Conservation (phyloP, 129 eudicot genomes). For the Glebionis coronaria region DNA sequence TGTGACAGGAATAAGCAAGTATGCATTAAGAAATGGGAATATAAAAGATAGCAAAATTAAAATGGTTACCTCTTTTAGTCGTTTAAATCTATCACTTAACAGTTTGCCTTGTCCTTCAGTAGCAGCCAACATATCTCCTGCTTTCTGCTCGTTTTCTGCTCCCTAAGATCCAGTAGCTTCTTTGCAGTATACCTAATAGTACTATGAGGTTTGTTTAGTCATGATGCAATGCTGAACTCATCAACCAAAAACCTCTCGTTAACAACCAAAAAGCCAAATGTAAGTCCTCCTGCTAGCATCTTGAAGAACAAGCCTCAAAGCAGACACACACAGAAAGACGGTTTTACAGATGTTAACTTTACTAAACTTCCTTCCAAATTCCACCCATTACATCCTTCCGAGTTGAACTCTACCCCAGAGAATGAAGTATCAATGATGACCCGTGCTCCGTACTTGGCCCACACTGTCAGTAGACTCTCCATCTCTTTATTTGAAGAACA, state of each 20-base stretch:
- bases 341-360: slow-evolving; percentile 33
- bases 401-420: slow-evolving; percentile 66
- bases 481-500: too few relatives aligned
- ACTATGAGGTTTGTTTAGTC: slow-evolving; percentile 79
- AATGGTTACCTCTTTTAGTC: slow-evolving; percentile 62
- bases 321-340: slow-evolving; percentile 61
- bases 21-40: slow-evolving; percentile 10
- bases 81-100: slow-evolving; percentile 56
- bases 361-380: slow-evolving; percentile 55
- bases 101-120: slow-evolving; percentile 50
- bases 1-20: background rate
- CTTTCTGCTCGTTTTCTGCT: too few relatives aligned
- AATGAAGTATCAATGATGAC: slow-evolving; percentile 86
- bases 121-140: slow-evolving; percentile 27
- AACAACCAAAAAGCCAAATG: slow-evolving; percentile 66
- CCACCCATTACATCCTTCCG: slow-evolving; percentile 54
- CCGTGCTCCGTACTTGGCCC: slow-evolving; percentile 78
- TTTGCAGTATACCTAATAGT: slow-evolving; percentile 77
- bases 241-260: slow-evolving; percentile 65
- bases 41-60: background rate
- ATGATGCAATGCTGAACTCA: slow-evolving; percentile 52
- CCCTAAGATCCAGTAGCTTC: slow-evolving; percentile 78
- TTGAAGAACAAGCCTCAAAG: slow-evolving; percentile 79
- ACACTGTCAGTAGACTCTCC: slow-evolving; percentile 46
- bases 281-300: slow-evolving; percentile 83